Percentiles rank a stretch among this genome's conserved stretches.
phyloP scores from a whole-genome alignment of 495 filamentous ascomycete genomes.

The Acidiella bohemica region DNA sequence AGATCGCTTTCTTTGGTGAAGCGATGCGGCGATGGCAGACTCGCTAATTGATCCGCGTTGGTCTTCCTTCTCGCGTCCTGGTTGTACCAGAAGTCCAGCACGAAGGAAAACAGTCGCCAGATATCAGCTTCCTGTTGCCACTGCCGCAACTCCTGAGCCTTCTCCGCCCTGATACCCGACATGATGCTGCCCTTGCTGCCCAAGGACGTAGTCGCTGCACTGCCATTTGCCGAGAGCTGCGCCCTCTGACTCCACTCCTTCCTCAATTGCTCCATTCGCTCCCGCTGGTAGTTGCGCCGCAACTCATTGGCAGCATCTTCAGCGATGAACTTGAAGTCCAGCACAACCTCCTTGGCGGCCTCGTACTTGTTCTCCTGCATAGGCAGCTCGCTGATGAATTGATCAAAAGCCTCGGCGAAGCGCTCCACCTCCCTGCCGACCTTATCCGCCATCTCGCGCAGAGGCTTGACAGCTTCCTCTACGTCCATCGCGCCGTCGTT shows the following conservation, averaged over 20 bases:
- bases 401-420: slow-evolving; percentile 19
- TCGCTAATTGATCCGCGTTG: slow-evolving; percentile 35
- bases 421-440: slow-evolving; percentile 21
- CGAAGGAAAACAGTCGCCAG: slow-evolving; percentile 67
- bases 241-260: slow-evolving; percentile 15
- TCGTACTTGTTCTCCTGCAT: slow-evolving; percentile 3
- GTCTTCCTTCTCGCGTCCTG: slow-evolving; percentile 26
- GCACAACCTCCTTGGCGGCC: slow-evolving; percentile 9
- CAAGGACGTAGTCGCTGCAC: too few species aligned
- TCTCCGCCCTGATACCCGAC: slow-evolving; percentile 7
- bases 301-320: slow-evolving; percentile 25
- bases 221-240: neutral
- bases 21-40: slow-evolving; percentile 34
- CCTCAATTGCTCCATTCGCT: slow-evolving; percentile 24
- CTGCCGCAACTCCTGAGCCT: slow-evolving; percentile 41
- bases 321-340: slow-evolving; percentile 18
- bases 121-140: slow-evolving; percentile 68
- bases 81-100: slow-evolving; percentile 40
- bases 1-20: slow-evolving; percentile 50
- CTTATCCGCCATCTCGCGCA: slow-evolving; percentile 20
- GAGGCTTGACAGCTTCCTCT: slow-evolving; percentile 17
- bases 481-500: too few species aligned
- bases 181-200: too few species aligned
- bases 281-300: slow-evolving; percentile 23
- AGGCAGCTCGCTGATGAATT: slow-evolving; percentile 9